Evolutionary conservation across 805 yeast genomes (phyloP), one percentile per base, ranked within the genome.

Genomic region (Spathaspora boniae): DNA sequence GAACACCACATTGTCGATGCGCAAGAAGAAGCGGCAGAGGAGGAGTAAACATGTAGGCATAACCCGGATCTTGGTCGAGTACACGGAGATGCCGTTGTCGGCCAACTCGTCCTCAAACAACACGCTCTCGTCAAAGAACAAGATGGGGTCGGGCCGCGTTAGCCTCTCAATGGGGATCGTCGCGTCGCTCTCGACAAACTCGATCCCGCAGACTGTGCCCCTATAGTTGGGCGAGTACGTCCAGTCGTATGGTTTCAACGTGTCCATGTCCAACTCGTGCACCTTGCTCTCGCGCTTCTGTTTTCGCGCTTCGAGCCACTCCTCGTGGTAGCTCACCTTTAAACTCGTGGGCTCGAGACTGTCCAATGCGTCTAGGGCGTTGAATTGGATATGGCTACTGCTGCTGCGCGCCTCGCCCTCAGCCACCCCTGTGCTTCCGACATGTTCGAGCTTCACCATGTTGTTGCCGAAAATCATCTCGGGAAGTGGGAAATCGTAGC

Each of bases 381-480:
- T 81, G 59, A 89, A 88, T 28, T 66, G 70, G 9, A 91, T 68
- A n/a, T n/a, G n/a, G n/a, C n/a, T n/a, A 41, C 74, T 70, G 33
- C 60, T 48, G 6, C 58, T 58, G 2, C 59, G 50, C 30, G 51
- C 52, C 27, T 62, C 68, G 5, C 12, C 18, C 11, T 34, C 29
- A n/a, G n/a, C n/a, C n/a, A n/a, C n/a, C n/a, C n/a, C n/a, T n/a
- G n/a, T n/a, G n/a, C n/a, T n/a, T n/a, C n/a, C n/a, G n/a, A n/a
- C n/a, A 38, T 65, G 56, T 4, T 55, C 65, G 8, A 88, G 53
- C 33, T 68, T 72, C 8, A 88, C 78, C 38, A 61, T 60, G 53
- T 85, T 89, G 46, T 85, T 78, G 7, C 98, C 98, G 62, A 93
- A 93, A 5, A 93, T 88, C 98, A 93, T 93, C 56, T 93, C 99